Conservation (phyloP, 768 basidiomycete genomes). For the Tricholoma terreum region DNA sequence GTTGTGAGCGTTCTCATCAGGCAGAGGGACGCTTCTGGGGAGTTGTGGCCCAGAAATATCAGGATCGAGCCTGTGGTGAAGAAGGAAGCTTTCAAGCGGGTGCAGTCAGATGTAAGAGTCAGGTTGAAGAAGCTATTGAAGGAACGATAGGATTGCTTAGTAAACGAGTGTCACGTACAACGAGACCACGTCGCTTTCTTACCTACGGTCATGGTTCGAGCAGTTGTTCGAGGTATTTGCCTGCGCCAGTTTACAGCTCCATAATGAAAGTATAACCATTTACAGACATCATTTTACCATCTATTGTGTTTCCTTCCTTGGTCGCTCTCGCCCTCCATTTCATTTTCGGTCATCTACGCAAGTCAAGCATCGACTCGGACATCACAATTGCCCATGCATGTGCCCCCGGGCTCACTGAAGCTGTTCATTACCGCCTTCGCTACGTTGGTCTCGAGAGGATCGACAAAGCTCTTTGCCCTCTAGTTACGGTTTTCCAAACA, state of each 20-base stretch:
- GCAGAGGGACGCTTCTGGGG: slow-evolving; percentile 31
- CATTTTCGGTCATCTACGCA: slow-evolving; percentile 31
- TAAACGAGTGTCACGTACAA: no score
- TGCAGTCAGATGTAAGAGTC: slow-evolving; percentile 35
- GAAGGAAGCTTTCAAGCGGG: slow-evolving; percentile 36
- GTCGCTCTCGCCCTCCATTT: slow-evolving; percentile 31
- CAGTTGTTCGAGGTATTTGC: neutral
- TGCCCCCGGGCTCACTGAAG: slow-evolving; percentile 11
- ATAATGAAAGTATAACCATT: neutral
- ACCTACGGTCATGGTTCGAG: neutral
- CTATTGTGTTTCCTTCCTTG: slow-evolving; percentile 38
- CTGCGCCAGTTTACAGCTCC: neutral
- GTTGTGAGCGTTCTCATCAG: slow-evolving; percentile 35
- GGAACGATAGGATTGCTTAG: slow-evolving; percentile 31
- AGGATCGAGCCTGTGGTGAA: slow-evolving; percentile 43
- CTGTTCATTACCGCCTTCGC: slow-evolving; percentile 32
- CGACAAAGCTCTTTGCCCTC: slow-evolving; percentile 40
- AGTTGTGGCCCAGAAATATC: slow-evolving; percentile 43
- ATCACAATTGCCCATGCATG: slow-evolving; percentile 33
- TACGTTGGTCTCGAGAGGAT: slow-evolving; percentile 36
- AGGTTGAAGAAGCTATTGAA: slow-evolving; percentile 40
- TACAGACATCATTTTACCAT: slow-evolving; percentile 26
- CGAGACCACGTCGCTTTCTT: no score
- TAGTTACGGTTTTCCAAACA: slow-evolving; percentile 48
- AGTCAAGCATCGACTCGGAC: slow-evolving; percentile 23